Percentiles rank a stretch among this genome's conserved stretches.
Evolutionary conservation across 1,284 basidiomycete species (phyloP).

Genomic region (Tilletia setariae): DNA sequence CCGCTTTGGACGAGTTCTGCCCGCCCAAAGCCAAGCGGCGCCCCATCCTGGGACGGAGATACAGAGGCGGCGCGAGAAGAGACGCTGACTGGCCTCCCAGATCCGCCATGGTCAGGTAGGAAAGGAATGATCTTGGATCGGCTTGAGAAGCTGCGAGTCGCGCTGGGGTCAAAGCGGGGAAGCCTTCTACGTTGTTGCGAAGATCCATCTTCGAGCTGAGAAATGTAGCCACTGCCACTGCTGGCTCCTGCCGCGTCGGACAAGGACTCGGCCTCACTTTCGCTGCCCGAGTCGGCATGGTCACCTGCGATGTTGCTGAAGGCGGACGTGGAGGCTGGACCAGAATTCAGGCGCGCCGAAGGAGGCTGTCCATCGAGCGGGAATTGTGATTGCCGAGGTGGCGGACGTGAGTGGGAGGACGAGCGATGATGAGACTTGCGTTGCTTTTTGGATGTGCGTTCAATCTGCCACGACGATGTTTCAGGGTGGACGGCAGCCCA

Average conservation of each 20-base stretch:
- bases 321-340: not conserved
- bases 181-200: not conserved
- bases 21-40: too few species aligned
- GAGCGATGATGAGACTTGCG: not conserved
- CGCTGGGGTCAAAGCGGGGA: slow-evolving; percentile 13
- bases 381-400: not conserved
- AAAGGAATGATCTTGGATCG: not conserved
- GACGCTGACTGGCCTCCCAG: not conserved
- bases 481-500: slow-evolving; percentile 36
- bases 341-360: not conserved
- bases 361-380: not conserved
- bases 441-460: slow-evolving; percentile 9
- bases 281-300: not conserved
- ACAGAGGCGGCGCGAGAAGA: not conserved
- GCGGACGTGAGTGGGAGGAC: not conserved
- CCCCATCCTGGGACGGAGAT: not conserved
- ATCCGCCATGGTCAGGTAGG: not conserved
- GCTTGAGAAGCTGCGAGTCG: slow-evolving; percentile 8
- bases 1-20: not conserved
- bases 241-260: not conserved
- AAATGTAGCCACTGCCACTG: slow-evolving; percentile 1
- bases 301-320: slow-evolving; percentile 2
- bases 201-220: slow-evolving; percentile 6
- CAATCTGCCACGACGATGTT: slow-evolving; percentile 41
- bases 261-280: not conserved